Conservation (phyloP, 306 rosid genomes). For the Aeschynomene evenia region DNA sequence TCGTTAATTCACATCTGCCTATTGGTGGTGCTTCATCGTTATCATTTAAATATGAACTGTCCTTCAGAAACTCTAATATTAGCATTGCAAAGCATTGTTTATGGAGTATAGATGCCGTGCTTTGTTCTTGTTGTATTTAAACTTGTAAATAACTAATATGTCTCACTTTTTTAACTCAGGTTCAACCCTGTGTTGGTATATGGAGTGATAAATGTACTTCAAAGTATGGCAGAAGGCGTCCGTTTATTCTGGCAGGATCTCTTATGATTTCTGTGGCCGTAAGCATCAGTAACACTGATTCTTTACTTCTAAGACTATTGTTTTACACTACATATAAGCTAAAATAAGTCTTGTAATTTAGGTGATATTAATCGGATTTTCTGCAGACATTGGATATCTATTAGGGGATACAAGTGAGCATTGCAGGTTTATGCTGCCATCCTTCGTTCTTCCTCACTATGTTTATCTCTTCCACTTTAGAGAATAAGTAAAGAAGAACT, state of each 20-base stretch:
- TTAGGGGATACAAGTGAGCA: slow-evolving; percentile 85
- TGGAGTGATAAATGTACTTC: slow-evolving; percentile 98
- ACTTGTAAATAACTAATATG: neutral
- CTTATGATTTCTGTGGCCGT: slow-evolving; percentile 80
- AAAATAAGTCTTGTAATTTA: slow-evolving; percentile 51
- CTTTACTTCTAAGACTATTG: slow-evolving; percentile 8
- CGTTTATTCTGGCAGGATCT: slow-evolving; percentile 93
- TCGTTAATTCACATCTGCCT: neutral
- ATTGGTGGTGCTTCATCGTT: slow-evolving; percentile 1
- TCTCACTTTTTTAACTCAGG: slow-evolving; percentile 13
- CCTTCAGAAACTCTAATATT: neutral
- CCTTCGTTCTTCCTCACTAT: slow-evolving; percentile 30
- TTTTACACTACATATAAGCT: slow-evolving; percentile 32
- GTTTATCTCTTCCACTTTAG: slow-evolving; percentile 4
- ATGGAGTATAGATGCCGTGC: neutral
- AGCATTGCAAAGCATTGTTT: neutral
- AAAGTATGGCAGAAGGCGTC: slow-evolving; percentile 91
- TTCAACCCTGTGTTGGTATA: slow-evolving; percentile 55
- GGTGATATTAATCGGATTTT: slow-evolving; percentile 92
- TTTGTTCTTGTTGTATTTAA: slow-evolving; percentile 17
- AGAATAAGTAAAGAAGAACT: neutral
- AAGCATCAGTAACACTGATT: slow-evolving; percentile 38
- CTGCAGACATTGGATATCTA: slow-evolving; percentile 94
- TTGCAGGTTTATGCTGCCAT: slow-evolving; percentile 75
- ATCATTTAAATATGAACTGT: neutral